Evolutionary conservation across 176 grass and related monocot genomes (phyloP).

Genomic region (Aegilops longissima): DNA sequence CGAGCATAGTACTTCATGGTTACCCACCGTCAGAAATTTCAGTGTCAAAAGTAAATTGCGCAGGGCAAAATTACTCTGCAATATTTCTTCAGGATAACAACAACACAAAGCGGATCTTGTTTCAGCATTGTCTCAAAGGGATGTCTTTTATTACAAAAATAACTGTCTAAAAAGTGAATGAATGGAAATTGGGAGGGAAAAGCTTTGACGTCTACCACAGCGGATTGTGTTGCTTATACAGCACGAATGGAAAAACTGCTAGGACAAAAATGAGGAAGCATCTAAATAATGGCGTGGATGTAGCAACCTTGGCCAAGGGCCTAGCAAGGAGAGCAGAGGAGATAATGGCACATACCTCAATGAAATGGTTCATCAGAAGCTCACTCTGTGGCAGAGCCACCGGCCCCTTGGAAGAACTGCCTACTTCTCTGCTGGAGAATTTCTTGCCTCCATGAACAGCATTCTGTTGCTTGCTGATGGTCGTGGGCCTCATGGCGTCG

Average conservation of each 20-base stretch:
- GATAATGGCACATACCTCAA: conserved; percentile 39
- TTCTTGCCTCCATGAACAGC: background rate
- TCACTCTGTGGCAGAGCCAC: background rate
- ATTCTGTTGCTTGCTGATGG: background rate
- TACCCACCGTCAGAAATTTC: background rate
- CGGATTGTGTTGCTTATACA: background rate
- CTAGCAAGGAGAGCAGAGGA: conserved; percentile 23
- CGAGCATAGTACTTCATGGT: background rate
- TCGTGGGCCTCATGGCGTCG: background rate
- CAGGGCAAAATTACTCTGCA: background rate
- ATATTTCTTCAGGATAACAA: background rate
- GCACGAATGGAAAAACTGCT: background rate
- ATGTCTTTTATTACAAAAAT: conserved; percentile 29
- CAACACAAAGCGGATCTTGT: background rate
- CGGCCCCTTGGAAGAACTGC: conserved; percentile 20
- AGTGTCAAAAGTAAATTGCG: background rate
- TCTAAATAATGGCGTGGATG: conserved; percentile 38
- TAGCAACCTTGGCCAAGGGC: conserved; percentile 25
- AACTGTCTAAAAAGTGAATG: background rate
- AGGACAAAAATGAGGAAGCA: conserved; percentile 28
- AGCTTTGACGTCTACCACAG: background rate
- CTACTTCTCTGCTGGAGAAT: conserved; percentile 4
- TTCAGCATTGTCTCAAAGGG: conserved; percentile 12
- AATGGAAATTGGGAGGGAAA: background rate
- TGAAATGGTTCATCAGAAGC: conserved; percentile 46